Percentiles rank a stretch among this genome's conserved stretches.
Evolutionary conservation across 768 basidiomycete genomes (phyloP).

Genomic region (Leucosporidium creatinivorum): DNA sequence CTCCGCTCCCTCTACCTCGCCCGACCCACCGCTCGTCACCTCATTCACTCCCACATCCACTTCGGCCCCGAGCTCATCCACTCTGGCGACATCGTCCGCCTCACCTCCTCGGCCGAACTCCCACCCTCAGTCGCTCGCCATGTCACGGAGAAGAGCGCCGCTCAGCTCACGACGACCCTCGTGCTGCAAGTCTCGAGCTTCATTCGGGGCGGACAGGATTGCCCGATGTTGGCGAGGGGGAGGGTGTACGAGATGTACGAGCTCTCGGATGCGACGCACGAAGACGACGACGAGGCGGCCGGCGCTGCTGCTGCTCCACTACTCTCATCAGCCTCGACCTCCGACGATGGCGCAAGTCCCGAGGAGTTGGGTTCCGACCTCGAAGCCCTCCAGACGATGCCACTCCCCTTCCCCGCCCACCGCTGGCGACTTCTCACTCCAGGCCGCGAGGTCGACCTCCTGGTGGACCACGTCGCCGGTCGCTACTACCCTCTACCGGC

Average conservation of each 20-base stretch:
- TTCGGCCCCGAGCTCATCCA: conserved; percentile 24
- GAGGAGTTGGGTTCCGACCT: not conserved
- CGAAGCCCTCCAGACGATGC: not conserved
- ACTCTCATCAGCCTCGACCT: not conserved
- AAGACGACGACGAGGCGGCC: not conserved
- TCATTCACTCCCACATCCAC: conserved; percentile 12
- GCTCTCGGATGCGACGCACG: not conserved
- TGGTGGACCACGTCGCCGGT: conserved; percentile 11
- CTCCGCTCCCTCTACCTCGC: not conserved
- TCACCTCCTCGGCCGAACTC: conserved; percentile 1
- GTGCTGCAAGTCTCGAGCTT: conserved; percentile 11
- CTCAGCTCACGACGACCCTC: conserved; percentile 6
- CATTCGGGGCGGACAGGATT: conserved; percentile 10
- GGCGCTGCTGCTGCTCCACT: not conserved
- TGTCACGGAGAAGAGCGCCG: no score
- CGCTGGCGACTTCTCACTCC: conserved; percentile 12
- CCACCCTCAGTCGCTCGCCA: not conserved
- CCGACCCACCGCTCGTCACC: conserved; percentile 10
- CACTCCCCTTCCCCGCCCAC: conserved; percentile 14
- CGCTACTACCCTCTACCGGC: conserved; percentile 12
- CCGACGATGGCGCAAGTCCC: not conserved
- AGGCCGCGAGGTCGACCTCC: not conserved
- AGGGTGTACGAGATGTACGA: conserved; percentile 20
- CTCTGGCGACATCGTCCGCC: conserved; percentile 22
- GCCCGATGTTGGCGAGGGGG: conserved; percentile 18